Evolutionary conservation across 1,284 basidiomycete species (phyloP).

Genomic region (Ceratobasidium theobromae): DNA sequence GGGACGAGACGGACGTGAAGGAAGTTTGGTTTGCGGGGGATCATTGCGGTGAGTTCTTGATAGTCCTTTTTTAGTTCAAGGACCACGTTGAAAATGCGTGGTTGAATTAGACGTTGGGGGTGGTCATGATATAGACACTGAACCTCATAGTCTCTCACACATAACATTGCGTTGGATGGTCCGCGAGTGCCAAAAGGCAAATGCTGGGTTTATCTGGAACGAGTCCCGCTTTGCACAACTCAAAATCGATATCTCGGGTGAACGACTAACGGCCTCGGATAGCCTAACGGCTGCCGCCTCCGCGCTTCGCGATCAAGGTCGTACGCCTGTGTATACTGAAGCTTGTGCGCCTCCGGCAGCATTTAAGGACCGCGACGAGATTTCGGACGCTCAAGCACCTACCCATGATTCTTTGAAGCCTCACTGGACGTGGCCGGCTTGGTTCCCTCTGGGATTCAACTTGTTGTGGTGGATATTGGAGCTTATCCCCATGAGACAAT

Average conservation of each 20-base stretch:
- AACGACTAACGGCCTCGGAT: not conserved
- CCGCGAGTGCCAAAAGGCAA: constrained; percentile 44
- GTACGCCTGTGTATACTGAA: not conserved
- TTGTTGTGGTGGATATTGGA: constrained; percentile 34
- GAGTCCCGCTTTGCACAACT: constrained; percentile 15
- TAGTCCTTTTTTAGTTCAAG: not conserved
- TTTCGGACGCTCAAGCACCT: not conserved
- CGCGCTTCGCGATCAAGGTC: not conserved
- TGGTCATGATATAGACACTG: constrained; percentile 53
- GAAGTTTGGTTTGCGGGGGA: constrained; percentile 39
- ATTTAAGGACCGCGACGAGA: not conserved
- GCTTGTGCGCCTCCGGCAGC: not conserved
- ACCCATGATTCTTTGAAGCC: constrained; percentile 14
- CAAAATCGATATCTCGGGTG: constrained; percentile 8
- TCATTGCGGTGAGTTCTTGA: constrained; percentile 37
- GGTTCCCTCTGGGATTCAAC: constrained; percentile 21
- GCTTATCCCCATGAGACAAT: constrained; percentile 31
- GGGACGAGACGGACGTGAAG: constrained; percentile 28
- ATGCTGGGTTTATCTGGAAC: constrained; percentile 30
- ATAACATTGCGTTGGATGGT: constrained; percentile 77
- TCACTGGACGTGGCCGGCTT: constrained; percentile 15
- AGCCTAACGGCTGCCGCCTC: not conserved
- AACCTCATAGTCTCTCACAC: constrained; percentile 52
- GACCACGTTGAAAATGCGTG: not conserved
- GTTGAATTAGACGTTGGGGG: constrained; percentile 63